phyloP scores from a whole-genome alignment of 2,329 filamentous ascomycete species.

The Aureobasidium namibiae region DNA sequence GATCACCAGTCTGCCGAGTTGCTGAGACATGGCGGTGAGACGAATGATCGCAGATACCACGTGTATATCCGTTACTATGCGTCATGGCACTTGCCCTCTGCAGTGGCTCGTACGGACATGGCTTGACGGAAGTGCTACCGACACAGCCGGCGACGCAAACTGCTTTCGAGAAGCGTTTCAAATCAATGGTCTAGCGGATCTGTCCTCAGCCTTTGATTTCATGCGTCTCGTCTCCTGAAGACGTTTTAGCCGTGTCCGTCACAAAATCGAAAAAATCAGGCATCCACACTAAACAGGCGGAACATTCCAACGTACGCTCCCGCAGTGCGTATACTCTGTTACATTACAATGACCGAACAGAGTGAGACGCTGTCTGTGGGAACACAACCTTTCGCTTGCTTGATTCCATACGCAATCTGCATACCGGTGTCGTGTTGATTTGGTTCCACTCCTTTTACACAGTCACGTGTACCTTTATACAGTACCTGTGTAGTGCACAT shows the following conservation, averaged over 20 bases:
- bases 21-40: not conserved
- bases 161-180: not conserved
- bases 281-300: not conserved
- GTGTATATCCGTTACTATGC: not conserved
- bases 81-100: not conserved
- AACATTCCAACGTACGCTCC: not conserved
- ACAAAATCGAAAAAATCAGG: not conserved
- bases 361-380: not conserved
- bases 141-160: not conserved
- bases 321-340: not conserved
- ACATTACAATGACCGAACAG: too few relatives aligned
- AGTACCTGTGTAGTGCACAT: not conserved
- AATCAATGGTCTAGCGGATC: not conserved
- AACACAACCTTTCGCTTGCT: conserved; percentile 4
- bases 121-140: not conserved
- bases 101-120: not conserved
- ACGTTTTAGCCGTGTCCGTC: not conserved
- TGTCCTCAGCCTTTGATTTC: not conserved
- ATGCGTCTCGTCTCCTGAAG: not conserved
- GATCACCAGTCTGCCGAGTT: not conserved
- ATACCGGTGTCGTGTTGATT: not conserved
- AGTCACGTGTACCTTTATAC: not conserved
- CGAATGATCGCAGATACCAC: not conserved
- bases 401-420: not conserved
- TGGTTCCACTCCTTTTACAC: not conserved